Evolutionary conservation across 2,329 filamentous ascomycete species (phyloP).

Genomic region (Tolypocladium cylindrosporum): DNA sequence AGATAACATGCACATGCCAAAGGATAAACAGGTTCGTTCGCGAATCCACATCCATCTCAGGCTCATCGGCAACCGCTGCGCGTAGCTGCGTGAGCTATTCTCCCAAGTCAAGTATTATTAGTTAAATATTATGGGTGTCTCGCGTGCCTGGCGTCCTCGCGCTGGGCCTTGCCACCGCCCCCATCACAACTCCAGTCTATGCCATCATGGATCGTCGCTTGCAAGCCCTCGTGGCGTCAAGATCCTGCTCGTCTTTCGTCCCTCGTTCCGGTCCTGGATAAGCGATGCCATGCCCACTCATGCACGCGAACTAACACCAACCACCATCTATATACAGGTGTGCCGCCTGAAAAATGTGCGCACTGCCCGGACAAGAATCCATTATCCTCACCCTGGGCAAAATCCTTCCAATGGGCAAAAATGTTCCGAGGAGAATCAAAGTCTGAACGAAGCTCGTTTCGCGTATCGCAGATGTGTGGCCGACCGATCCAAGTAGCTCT

Average conservation of each 20-base stretch:
- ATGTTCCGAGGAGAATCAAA: background rate
- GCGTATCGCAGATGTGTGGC: background rate
- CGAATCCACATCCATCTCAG: background rate
- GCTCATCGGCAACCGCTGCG: background rate
- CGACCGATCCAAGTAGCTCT: constrained; percentile 7
- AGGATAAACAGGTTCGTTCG: background rate
- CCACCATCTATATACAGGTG: constrained; percentile 36
- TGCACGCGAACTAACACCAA: constrained; percentile 33
- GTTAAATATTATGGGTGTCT: constrained; percentile 6
- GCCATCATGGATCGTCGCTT: background rate
- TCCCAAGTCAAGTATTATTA: constrained; percentile 13
- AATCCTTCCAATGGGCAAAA: constrained; percentile 11
- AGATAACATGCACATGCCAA: background rate
- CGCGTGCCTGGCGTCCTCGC: constrained; percentile 2
- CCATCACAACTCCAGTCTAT: background rate
- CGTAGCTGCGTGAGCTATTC: background rate
- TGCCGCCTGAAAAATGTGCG: constrained; percentile 8
- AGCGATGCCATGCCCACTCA: constrained; percentile 35
- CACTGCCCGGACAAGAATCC: background rate
- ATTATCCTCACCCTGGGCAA: constrained; percentile 9
- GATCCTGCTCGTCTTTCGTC: background rate
- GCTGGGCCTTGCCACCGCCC: background rate
- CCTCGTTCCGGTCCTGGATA: constrained; percentile 14
- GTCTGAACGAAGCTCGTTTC: background rate
- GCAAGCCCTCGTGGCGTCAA: background rate